Evolutionary conservation across 768 basidiomycete species (phyloP).

Genomic region (Mycena pura): DNA sequence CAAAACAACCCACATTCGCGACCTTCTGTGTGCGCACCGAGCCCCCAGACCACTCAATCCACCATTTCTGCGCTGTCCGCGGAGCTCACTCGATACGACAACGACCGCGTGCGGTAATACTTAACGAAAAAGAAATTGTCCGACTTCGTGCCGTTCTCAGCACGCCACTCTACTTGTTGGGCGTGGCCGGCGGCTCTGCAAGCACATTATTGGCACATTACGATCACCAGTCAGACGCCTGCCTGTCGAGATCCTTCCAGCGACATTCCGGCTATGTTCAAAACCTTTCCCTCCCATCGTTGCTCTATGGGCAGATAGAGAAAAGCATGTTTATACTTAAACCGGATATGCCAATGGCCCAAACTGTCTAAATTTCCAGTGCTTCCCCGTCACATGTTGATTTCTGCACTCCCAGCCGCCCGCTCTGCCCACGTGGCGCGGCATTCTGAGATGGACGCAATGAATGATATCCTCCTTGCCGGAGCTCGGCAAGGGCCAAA

Average conservation of each 20-base stretch:
- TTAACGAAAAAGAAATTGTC: conserved; percentile 7
- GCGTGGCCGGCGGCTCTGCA: conserved; percentile 10
- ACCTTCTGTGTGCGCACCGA: conserved; percentile 14
- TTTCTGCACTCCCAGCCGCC: no score
- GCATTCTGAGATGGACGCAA: no score
- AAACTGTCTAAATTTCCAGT: no score
- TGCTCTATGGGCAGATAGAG: conserved; percentile 13
- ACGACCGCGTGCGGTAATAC: conserved; percentile 12
- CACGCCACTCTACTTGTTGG: conserved; percentile 1
- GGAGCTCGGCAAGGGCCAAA: no score
- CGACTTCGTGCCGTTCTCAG: conserved; percentile 12
- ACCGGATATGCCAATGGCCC: no score
- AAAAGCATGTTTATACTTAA: conserved; percentile 13
- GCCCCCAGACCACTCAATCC: conserved; percentile 9
- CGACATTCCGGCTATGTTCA: conserved; percentile 13
- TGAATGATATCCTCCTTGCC: no score
- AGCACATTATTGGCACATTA: background rate
- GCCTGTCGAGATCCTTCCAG: conserved; percentile 13
- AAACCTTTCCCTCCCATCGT: conserved; percentile 11
- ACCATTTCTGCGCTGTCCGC: conserved; percentile 18
- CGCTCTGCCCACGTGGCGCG: no score
- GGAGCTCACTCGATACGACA: conserved; percentile 17
- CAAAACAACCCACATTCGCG: conserved; percentile 7
- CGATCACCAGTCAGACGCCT: conserved; percentile 12
- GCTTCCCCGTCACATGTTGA: no score